Percentiles rank a stretch among this genome's conserved stretches.
Evolutionary conservation across 495 filamentous ascomycete species (phyloP).

Genomic region (Aspergillus saccharolyticus): DNA sequence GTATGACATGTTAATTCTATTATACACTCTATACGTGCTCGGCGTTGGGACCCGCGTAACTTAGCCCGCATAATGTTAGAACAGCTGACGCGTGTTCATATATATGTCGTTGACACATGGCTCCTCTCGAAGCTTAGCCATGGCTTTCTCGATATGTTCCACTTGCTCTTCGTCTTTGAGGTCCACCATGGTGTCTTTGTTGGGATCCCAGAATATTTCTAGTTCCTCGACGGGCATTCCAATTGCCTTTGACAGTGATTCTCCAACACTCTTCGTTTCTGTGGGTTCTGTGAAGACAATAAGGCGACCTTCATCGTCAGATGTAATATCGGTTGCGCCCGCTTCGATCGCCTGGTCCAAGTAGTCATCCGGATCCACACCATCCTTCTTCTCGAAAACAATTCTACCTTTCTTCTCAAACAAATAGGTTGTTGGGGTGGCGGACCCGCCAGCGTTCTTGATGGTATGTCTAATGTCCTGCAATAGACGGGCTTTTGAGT

Average conservation of each 20-base stretch:
- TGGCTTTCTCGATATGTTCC: constrained; percentile 45
- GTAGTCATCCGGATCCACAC: constrained; percentile 61
- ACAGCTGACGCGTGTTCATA: constrained; percentile 45
- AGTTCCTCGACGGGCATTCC: constrained; percentile 60
- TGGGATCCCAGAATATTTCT: constrained; percentile 83
- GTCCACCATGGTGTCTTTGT: constrained; percentile 66
- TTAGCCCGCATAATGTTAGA: constrained; percentile 12
- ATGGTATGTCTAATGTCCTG: constrained; percentile 63
- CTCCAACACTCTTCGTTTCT: constrained; percentile 58
- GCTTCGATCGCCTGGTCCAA: constrained; percentile 82
- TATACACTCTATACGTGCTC: constrained; percentile 2
- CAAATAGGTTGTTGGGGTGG: constrained; percentile 71
- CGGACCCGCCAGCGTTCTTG: constrained; percentile 61
- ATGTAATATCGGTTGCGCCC: constrained; percentile 74
- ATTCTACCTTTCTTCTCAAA: constrained; percentile 76
- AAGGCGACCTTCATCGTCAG: constrained; percentile 63
- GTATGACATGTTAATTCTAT: constrained; percentile 11
- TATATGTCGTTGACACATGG: constrained; percentile 66
- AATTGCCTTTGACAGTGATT: constrained; percentile 52
- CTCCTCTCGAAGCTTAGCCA: constrained; percentile 47
- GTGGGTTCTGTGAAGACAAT: constrained; percentile 71
- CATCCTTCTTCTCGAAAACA: constrained; percentile 59
- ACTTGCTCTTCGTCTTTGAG: constrained; percentile 48
- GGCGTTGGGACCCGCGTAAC: not conserved
- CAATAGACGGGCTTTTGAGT: constrained; percentile 67